Base-by-base conservation (phyloP, 345 rosid species). In the Mercurialis annua region DNA sequence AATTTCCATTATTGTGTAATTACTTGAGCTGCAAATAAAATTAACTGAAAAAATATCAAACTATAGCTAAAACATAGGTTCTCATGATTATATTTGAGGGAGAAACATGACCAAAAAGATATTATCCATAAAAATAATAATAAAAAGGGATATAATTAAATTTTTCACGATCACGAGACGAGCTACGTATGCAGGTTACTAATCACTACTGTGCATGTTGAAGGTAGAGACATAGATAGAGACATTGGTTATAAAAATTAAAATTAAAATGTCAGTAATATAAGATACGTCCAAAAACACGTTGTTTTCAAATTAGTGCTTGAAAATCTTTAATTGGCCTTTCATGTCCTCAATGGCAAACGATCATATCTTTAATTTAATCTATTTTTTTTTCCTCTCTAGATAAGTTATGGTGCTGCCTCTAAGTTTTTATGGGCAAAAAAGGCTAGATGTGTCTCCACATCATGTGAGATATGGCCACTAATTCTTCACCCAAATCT, bases 161-260 rank as follows among this genome's bases (percentile, higher is more conserved):
- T n/a, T 66, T 68, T 73, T 12, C 42, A 70, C 52, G 88, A 80
- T 69, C 29, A 54, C 7, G 76, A 80, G 57, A 64, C 9, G 10
- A 65, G 84, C 84, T 76, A 84, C 88, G 88, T 84, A 72, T 46
- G 64, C 64, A 0, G 61, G 18, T 61, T 78, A 62, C 0, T 8
- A 46, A 72, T 81, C 88, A 78, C 84, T 47, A 65, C 65, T 63
- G 74, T 56, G 51, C 54, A 73, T 69, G 70, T 46, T 67, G 55
- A 55, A 48, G 66, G 51, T 31, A 42, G 58, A 70, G 76, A 70
- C 71, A 51, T 50, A 59, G 81, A 73, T 59, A 27, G 73, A 43
- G 81, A 77, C 78, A 27, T 65, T n/a, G 12, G 60, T 46, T 62
- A 56, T 9, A 70, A 64, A 54, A 26, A 65, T 66, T 46, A 73